Evolutionary conservation across 345 rosid species (phyloP), one percentile per base, ranked within the genome.

Genomic region (Eucalyptus curtisii): DNA sequence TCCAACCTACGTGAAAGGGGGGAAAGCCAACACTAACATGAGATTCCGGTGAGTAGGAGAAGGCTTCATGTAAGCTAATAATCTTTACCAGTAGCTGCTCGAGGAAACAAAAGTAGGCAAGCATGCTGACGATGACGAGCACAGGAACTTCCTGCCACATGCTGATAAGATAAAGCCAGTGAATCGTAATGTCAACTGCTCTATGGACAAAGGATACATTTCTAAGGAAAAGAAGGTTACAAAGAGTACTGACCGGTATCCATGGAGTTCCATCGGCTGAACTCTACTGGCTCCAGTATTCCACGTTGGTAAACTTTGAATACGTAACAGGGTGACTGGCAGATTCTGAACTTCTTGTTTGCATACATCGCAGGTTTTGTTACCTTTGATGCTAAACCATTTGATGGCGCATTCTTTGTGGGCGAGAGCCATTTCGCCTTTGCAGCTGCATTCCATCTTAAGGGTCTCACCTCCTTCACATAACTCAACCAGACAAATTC

Each of bases 371-470:
- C 99, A 97, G 3, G 93, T 96, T 91, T 95, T 96, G 94, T 95
- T 97, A 55, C 99, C 99, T 91, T 96, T 97, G 90, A 96, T 96
- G 85, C 95, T 95, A 86, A 96, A 97, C 99, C 99, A 97, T 93
- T 97, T 97, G 30, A 96, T 90, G 80, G 99, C 99, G 91, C 99
- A 97, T 64, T 96, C 99, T 92, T 92, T 94, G 91, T 96, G 99
- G 22, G 99, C 99, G 88, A 97, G 92, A 90, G 99, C 98, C 52
- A 97, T 99, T 90, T 97, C 99, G 0, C 99, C 99, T 95, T 96
- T 97, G 94, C 99, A 97, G 92, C 98, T 97, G 94, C 99, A 97
- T 90, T 97, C 99, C 98, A 97, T 96, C 95, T 96, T 96, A 47
- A 97, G 91, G 20, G 99, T 97, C 92, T 97, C 98, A 8, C 99